Conservation (phyloP, 2,329 filamentous ascomycete species). For the Aschersonia sp. region DNA sequence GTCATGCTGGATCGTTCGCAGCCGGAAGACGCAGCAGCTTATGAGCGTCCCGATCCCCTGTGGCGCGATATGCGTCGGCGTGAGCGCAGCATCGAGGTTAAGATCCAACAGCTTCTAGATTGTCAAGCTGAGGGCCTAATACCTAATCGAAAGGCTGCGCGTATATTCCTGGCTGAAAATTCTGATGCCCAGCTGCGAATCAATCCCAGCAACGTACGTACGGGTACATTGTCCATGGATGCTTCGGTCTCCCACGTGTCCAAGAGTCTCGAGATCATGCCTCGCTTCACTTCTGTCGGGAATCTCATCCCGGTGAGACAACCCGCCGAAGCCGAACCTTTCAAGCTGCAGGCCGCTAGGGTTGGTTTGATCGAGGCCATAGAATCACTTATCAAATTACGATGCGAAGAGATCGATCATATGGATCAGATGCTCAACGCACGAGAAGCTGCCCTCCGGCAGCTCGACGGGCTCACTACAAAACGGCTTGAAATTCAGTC, state of each 20-base stretch:
- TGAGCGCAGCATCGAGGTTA: conserved; percentile 28
- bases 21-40: conserved; percentile 1
- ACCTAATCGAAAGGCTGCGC: conserved; percentile 16
- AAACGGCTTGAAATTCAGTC: conserved; percentile 33
- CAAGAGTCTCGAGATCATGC: conserved; percentile 26
- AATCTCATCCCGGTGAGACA: conserved; percentile 48
- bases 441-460: conserved; percentile 41
- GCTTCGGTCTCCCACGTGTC: conserved; percentile 23
- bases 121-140: conserved; percentile 30
- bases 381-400: conserved; percentile 47
- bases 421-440: conserved; percentile 41
- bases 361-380: conserved; percentile 50
- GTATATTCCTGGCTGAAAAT: not conserved
- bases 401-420: conserved; percentile 51
- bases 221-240: conserved; percentile 24
- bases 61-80: conserved; percentile 32
- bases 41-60: conserved; percentile 19
- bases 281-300: conserved; percentile 23
- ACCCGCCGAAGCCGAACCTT: conserved; percentile 30
- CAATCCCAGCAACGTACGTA: conserved; percentile 23
- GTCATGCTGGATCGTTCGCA: conserved; percentile 23
- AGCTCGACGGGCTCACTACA: conserved; percentile 37
- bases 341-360: conserved; percentile 48
- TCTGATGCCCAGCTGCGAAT: too few relatives aligned
- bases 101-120: conserved; percentile 34